A percentile compares a stretch with the other conserved stretches of the same genome.
phyloP scores from a whole-genome alignment of 352 stramenopile species.

The Phytophthora chlamydospora region DNA sequence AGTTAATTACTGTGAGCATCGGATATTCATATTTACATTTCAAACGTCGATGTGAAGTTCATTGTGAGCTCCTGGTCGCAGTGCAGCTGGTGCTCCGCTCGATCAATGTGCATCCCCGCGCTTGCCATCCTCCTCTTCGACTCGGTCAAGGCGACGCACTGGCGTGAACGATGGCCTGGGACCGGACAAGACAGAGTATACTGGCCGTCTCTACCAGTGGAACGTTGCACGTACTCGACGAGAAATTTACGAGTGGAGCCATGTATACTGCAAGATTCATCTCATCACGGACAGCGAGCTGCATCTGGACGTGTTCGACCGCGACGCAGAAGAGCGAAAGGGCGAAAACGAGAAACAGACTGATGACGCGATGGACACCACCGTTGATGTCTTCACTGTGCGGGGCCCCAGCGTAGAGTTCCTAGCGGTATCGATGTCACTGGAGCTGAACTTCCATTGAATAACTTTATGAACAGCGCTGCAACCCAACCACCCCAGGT shows the following conservation, averaged over 20 bases:
- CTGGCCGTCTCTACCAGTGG: conserved; percentile 71
- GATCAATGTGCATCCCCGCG: too few species aligned
- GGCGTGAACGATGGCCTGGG: conserved; percentile 78
- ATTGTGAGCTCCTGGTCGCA: too few species aligned
- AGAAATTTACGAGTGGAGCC: conserved; percentile 74
- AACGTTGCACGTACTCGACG: conserved; percentile 69
- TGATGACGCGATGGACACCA: conserved; percentile 12
- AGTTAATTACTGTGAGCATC: too few species aligned
- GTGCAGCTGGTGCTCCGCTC: too few species aligned
- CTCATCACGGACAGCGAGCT: conserved; percentile 83
- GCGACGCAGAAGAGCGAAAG: conserved; percentile 40
- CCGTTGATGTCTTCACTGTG: conserved; percentile 59
- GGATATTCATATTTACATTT: too few species aligned
- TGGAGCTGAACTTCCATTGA: conserved; percentile 10
- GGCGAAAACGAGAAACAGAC: conserved; percentile 34
- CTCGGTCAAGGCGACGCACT: too few species aligned
- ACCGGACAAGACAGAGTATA: conserved; percentile 56
- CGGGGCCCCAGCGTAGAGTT: conserved; percentile 20
- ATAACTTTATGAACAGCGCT: conserved; percentile 35
- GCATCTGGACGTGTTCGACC: conserved; percentile 51
- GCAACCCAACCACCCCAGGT: conserved; percentile 57
- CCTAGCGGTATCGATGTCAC: conserved; percentile 16
- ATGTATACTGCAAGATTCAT: conserved; percentile 88
- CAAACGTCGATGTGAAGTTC: too few species aligned
- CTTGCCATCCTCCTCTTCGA: too few species aligned